These are phyloP conservation scores for Schizochytrium sp. DNA, from an alignment of 108 stramenopile species.

Conservation along the genomic window DNA sequence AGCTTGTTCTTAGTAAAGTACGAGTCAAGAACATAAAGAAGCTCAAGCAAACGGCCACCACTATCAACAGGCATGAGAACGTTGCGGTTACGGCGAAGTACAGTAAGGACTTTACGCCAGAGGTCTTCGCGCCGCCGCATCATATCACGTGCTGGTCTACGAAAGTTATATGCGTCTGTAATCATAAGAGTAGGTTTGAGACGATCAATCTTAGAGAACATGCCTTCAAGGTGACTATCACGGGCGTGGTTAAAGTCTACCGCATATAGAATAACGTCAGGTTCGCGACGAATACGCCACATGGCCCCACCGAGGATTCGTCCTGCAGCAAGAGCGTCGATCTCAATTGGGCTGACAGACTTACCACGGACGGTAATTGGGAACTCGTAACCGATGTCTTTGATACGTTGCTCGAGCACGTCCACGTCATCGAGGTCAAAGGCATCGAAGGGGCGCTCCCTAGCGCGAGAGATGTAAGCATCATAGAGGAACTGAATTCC, in stretches of 20 bases:
- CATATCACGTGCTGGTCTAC: background rate
- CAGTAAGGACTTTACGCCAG: background rate
- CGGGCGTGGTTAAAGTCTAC: slow-evolving; percentile 49
- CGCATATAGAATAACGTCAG: slow-evolving; percentile 43
- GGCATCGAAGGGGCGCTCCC: background rate
- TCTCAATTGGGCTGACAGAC: slow-evolving; percentile 38
- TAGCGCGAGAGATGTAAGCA: slow-evolving; percentile 49
- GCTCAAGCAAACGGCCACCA: slow-evolving; percentile 50
- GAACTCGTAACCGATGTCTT: slow-evolving; percentile 16
- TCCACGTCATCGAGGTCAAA: slow-evolving; percentile 57
- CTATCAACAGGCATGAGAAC: slow-evolving; percentile 40
- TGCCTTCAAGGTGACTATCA: slow-evolving; percentile 49
- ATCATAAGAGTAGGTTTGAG: slow-evolving; percentile 44
- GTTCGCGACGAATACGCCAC: slow-evolving; percentile 50
- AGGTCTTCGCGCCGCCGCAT: slow-evolving; percentile 30
- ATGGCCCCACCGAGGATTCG: slow-evolving; percentile 26
- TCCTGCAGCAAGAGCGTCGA: slow-evolving; percentile 19
- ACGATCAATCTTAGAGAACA: background rate
- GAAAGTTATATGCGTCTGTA: slow-evolving; percentile 44
- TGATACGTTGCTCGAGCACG: slow-evolving; percentile 35
- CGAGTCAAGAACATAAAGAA: slow-evolving; percentile 21
- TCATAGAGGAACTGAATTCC: slow-evolving; percentile 19
- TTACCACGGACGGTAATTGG: slow-evolving; percentile 38
- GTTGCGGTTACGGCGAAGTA: slow-evolving; percentile 46
- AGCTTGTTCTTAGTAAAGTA: slow-evolving; percentile 48